Conservation (phyloP, 768 basidiomycete genomes). For the Lyophyllum semitale region DNA sequence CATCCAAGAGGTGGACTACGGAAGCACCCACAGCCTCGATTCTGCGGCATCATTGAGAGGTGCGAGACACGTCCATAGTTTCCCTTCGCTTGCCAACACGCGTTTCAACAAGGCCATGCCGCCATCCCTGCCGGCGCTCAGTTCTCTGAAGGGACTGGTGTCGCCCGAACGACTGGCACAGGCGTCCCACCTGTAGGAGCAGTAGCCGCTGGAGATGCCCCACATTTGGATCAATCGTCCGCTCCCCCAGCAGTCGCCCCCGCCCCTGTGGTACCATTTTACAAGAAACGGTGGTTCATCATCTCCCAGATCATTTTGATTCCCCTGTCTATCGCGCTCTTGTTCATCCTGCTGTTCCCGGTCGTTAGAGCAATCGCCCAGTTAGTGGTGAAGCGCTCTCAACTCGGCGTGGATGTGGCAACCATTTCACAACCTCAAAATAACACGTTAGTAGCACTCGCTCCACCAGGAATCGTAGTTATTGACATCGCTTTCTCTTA, state of each 20-base stretch:
- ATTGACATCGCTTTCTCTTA: slow-evolving; percentile 21
- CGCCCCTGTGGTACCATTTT: slow-evolving; percentile 42
- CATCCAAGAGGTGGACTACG: slow-evolving; percentile 29
- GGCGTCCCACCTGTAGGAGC: slow-evolving; percentile 15
- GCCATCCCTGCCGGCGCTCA: slow-evolving; percentile 31
- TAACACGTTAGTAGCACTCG: slow-evolving; percentile 44
- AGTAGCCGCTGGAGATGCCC: slow-evolving; percentile 18
- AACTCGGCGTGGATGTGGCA: slow-evolving; percentile 54
- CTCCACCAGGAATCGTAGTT: neutral
- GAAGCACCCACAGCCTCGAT: slow-evolving; percentile 29
- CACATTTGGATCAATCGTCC: slow-evolving; percentile 16
- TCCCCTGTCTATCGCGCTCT: slow-evolving; percentile 57
- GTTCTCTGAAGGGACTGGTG: slow-evolving; percentile 23
- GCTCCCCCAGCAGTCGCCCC: slow-evolving; percentile 19
- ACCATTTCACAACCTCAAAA: slow-evolving; percentile 57
- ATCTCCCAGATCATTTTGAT: slow-evolving; percentile 51
- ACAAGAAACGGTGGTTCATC: slow-evolving; percentile 67
- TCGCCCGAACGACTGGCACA: slow-evolving; percentile 23
- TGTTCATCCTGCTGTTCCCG: slow-evolving; percentile 71
- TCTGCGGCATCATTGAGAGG: slow-evolving; percentile 38
- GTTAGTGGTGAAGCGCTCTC: slow-evolving; percentile 58
- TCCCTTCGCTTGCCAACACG: neutral
- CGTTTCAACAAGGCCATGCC: slow-evolving; percentile 33
- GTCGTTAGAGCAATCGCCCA: slow-evolving; percentile 69
- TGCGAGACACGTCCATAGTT: slow-evolving; percentile 11